These are phyloP conservation scores for Fusarium lateritium DNA, from an alignment of 2,329 filamentous ascomycete genomes.

Conservation along the genomic window DNA sequence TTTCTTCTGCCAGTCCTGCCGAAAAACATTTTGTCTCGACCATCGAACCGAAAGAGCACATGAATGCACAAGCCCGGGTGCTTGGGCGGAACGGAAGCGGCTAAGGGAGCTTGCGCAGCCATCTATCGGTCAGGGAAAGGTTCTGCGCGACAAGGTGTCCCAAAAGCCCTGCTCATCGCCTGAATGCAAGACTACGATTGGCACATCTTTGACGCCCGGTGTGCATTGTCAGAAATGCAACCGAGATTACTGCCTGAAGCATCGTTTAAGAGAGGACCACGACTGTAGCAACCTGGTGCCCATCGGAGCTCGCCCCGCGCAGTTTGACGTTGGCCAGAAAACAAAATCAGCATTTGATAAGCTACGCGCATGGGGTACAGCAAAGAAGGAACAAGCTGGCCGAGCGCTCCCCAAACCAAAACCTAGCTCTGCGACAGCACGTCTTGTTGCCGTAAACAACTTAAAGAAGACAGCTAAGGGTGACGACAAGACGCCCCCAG, in stretches of 20 bases:
- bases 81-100: slow-evolving; percentile 72
- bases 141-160: slow-evolving; percentile 67
- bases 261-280: slow-evolving; percentile 85
- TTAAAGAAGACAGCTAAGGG: slow-evolving; percentile 93
- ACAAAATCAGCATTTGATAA: slow-evolving; percentile 82
- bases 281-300: slow-evolving; percentile 83
- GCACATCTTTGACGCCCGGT: slow-evolving; percentile 76
- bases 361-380: slow-evolving; percentile 84
- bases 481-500: slow-evolving; percentile 82
- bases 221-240: slow-evolving; percentile 81
- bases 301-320: slow-evolving; percentile 64
- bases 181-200: slow-evolving; percentile 78
- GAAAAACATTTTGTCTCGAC: slow-evolving; percentile 89
- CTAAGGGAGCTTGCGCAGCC: slow-evolving; percentile 67
- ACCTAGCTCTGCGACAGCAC: slow-evolving; percentile 73
- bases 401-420: slow-evolving; percentile 74
- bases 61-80: slow-evolving; percentile 72
- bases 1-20: slow-evolving; percentile 93
- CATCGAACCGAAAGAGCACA: slow-evolving; percentile 91
- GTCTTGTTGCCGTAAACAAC: slow-evolving; percentile 78
- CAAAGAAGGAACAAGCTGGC: slow-evolving; percentile 76
- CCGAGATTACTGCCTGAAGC: slow-evolving; percentile 82
- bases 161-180: slow-evolving; percentile 78
- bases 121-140: slow-evolving; percentile 68
- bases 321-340: slow-evolving; percentile 69